Evolutionary conservation across 345 rosid species (phyloP).

Genomic region (Crucihimalaya himalaica): DNA sequence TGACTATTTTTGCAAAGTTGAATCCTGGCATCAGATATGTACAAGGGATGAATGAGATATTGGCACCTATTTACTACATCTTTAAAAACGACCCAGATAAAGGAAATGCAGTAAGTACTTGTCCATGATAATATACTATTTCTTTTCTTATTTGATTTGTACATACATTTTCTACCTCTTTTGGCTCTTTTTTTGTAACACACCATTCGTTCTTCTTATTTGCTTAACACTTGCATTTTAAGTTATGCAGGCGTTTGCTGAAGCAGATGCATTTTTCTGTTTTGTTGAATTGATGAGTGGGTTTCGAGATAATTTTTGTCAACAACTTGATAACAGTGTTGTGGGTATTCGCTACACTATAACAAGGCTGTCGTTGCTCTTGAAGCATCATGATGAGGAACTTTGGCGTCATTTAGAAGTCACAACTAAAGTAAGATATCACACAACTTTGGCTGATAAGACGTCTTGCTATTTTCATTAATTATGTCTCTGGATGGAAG

Average conservation of each 20-base stretch:
- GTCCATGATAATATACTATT: constrained; percentile 12
- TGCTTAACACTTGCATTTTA: constrained; percentile 39
- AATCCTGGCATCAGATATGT: constrained; percentile 98
- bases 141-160: constrained; percentile 23
- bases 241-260: constrained; percentile 75
- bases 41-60: constrained; percentile 97
- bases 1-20: constrained; percentile 85
- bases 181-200: constrained; percentile 16
- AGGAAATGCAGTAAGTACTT: constrained; percentile 67
- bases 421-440: constrained; percentile 78
- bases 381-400: constrained; percentile 95
- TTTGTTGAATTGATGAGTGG: constrained; percentile 95
- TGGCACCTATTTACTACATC: constrained; percentile 88
- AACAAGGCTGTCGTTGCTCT: constrained; percentile 70
- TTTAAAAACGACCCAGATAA: constrained; percentile 81
- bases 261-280: constrained; percentile 94
- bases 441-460: neutral
- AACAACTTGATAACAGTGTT: constrained; percentile 98
- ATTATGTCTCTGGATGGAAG: neutral
- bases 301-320: constrained; percentile 92
- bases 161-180: constrained; percentile 19
- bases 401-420: constrained; percentile 99
- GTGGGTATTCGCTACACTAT: constrained; percentile 93
- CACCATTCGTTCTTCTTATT: constrained; percentile 19
- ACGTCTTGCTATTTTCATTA: neutral